Conservation (phyloP, 495 filamentous ascomycete genomes). For the Penicillium pulvis region DNA sequence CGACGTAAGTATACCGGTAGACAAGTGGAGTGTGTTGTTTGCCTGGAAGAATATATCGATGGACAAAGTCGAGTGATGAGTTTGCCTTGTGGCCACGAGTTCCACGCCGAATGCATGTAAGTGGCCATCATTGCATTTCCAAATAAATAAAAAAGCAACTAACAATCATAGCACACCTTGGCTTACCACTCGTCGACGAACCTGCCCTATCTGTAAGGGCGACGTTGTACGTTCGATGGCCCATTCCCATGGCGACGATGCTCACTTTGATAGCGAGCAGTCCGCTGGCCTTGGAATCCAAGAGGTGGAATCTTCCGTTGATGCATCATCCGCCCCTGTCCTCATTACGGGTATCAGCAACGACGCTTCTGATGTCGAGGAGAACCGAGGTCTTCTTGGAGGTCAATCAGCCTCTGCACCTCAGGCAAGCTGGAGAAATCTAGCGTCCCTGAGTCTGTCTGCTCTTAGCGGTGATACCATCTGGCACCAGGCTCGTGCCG, state of each 20-base stretch:
- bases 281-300: slow-evolving; percentile 34
- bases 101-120: slow-evolving; percentile 98
- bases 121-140: slow-evolving; percentile 36
- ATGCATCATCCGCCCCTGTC: slow-evolving; percentile 52
- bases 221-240: slow-evolving; percentile 78
- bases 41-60: slow-evolving; percentile 94
- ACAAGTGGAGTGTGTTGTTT: slow-evolving; percentile 96
- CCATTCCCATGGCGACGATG: slow-evolving; percentile 48
- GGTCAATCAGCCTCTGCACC: slow-evolving; percentile 41
- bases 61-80: slow-evolving; percentile 96
- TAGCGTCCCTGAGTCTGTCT: slow-evolving; percentile 49
- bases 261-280: slow-evolving; percentile 50
- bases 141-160: not conserved
- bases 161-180: slow-evolving; percentile 77
- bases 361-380: slow-evolving; percentile 43
- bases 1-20: slow-evolving; percentile 82
- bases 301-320: slow-evolving; percentile 22
- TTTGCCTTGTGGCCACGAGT: slow-evolving; percentile 97
- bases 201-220: slow-evolving; percentile 96
- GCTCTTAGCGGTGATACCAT: slow-evolving; percentile 54
- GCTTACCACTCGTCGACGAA: slow-evolving; percentile 90
- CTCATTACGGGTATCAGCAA: slow-evolving; percentile 39
- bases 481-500: slow-evolving; percentile 49
- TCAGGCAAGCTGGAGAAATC: slow-evolving; percentile 43
- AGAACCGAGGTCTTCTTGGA: slow-evolving; percentile 43